phyloP scores from a whole-genome alignment of 2,329 filamentous ascomycete species.

The Talaromyces sp. region DNA sequence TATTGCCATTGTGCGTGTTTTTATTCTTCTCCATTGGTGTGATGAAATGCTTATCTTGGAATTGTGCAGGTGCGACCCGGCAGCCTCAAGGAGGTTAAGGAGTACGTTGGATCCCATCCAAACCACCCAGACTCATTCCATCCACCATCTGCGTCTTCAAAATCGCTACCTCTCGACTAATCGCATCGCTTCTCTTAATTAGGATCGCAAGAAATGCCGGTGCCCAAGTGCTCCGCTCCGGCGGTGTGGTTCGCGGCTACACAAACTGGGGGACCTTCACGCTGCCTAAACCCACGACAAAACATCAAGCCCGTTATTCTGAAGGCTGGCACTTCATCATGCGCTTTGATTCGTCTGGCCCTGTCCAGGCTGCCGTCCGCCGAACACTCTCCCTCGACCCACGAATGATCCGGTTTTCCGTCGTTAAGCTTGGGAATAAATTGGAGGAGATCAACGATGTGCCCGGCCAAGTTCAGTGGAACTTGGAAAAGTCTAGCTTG shows the following conservation, averaged over 20 bases:
- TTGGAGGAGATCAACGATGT: slow-evolving; percentile 58
- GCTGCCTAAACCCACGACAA: slow-evolving; percentile 72
- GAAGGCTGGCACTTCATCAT: slow-evolving; percentile 96
- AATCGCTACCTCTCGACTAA: background rate
- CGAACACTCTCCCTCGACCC: slow-evolving; percentile 79
- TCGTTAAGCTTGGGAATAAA: slow-evolving; percentile 76
- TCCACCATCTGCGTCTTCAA: background rate
- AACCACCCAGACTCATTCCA: background rate
- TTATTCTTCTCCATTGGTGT: background rate
- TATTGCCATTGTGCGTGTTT: slow-evolving; percentile 77
- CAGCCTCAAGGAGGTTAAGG: slow-evolving; percentile 86
- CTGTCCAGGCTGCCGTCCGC: slow-evolving; percentile 69
- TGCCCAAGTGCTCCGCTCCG: slow-evolving; percentile 71
- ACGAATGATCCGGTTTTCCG: slow-evolving; percentile 77
- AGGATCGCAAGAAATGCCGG: slow-evolving; percentile 88
- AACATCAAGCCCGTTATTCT: slow-evolving; percentile 77
- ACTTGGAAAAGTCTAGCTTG: slow-evolving; percentile 13
- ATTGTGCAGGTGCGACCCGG: slow-evolving; percentile 75
- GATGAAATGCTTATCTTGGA: slow-evolving; percentile 4
- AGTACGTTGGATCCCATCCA: slow-evolving; percentile 55
- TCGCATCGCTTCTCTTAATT: background rate
- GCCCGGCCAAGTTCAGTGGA: slow-evolving; percentile 52
- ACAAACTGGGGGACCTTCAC: slow-evolving; percentile 94
- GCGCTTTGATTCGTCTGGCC: slow-evolving; percentile 79
- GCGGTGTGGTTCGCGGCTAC: slow-evolving; percentile 86